These are phyloP conservation scores for Ogataea siamensis DNA, from an alignment of 805 yeast species.

Conservation along the genomic window DNA sequence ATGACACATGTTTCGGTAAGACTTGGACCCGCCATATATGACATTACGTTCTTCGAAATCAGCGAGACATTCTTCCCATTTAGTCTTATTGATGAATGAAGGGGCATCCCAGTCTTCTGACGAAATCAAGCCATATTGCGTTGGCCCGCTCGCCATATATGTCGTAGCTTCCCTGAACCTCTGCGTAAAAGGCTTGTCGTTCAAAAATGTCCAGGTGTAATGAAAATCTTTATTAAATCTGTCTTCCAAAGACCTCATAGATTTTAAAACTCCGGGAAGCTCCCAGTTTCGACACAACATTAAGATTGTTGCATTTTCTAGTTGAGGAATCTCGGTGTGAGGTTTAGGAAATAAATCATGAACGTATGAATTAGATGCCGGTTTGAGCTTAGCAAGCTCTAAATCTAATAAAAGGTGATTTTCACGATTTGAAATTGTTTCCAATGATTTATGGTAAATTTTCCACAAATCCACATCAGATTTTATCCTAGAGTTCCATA, in stretches of 20 bases:
- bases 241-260: slow-evolving; percentile 79
- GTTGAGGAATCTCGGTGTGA: slow-evolving; percentile 19
- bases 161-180: slow-evolving; percentile 61
- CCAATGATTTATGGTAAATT: slow-evolving; percentile 16
- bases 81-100: slow-evolving; percentile 58
- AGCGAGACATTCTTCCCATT: slow-evolving; percentile 45
- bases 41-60: slow-evolving; percentile 47
- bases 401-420: slow-evolving; percentile 15
- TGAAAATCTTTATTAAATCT: slow-evolving; percentile 63
- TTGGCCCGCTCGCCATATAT: slow-evolving; percentile 62
- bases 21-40: slow-evolving; percentile 61
- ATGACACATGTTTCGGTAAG: slow-evolving; percentile 92
- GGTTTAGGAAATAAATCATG: slow-evolving; percentile 28
- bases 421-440: slow-evolving; percentile 3
- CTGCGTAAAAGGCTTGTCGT: slow-evolving; percentile 66
- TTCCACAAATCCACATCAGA: slow-evolving; percentile 10
- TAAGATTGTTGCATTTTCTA: slow-evolving; percentile 82
- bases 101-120: slow-evolving; percentile 79
- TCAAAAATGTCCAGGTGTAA: slow-evolving; percentile 78
- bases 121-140: slow-evolving; percentile 67
- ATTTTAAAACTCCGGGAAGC: slow-evolving; percentile 63
- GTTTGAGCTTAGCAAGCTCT: slow-evolving; percentile 30
- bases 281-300: slow-evolving; percentile 88
- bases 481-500: neutral
- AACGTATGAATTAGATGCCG: slow-evolving; percentile 40